Evolutionary conservation across 2,329 filamentous ascomycete species (phyloP), one percentile per base, ranked within the genome.

Genomic region (Pseudocercospora ulei): DNA sequence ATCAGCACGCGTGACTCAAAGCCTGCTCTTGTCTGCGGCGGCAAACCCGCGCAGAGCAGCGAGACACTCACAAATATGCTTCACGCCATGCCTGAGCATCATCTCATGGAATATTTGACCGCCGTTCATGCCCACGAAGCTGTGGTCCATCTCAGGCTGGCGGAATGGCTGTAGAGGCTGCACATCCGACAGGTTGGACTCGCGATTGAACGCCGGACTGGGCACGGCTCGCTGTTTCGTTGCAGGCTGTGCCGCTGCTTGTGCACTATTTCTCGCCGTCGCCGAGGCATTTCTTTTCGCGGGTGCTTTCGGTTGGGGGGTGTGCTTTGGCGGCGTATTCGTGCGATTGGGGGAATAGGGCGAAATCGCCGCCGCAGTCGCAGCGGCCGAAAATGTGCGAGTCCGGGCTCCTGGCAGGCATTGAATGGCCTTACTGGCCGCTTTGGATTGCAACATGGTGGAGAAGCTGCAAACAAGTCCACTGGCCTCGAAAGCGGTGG

Each of bases 101-200:
- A 96, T 96, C 67, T 96, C 88, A 64, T 96, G 87, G 65, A 96
- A 94, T 55, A 96, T 95, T 65, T 95, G 80, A 59, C 90, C 90
- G 59, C 90, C 88, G 34, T 78, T 93, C 72, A 87, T 88, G 48
- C 88, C 88, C 58, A 96, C 85, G 64, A 96, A 93, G 44, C 65
- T 68, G 53, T 71, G 67, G 56, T 70, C 68, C 66, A 71, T 67
- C 51, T 69, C 66, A 13, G 63, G 66, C 38, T 63, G 58, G 43
- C 61, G 58, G 57, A 63, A 68, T 37, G 64, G 65, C 56, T 62
- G 60, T 51, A 69, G 54, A 26, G 66, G 66, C 50, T 66, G 63
- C 38, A 66, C 61, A 53, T 65, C 58, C 23, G 56, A 52, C 38
- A 52, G 39, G 37, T 48, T 54, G 18, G 60, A 58, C 16, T 67